phyloP scores from a whole-genome alignment of 1,284 basidiomycete genomes.

The Boletus albobrunnescens region DNA sequence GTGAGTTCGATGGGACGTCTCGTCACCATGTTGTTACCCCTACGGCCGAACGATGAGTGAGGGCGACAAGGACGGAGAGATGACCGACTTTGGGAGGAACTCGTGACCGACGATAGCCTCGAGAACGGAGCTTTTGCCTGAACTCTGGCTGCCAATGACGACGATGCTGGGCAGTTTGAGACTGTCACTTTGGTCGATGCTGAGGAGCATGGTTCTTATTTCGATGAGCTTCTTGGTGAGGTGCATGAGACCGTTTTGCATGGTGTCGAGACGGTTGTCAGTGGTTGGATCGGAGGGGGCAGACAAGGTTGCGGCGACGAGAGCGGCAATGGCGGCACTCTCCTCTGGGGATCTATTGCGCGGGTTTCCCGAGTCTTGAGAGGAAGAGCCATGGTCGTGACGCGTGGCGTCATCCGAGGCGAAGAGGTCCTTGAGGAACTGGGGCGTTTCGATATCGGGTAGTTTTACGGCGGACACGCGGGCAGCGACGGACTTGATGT shows the following conservation, averaged over 20 bases:
- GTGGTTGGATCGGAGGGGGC: slow-evolving; percentile 59
- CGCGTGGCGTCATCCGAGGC: slow-evolving; percentile 37
- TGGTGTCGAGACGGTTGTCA: slow-evolving; percentile 37
- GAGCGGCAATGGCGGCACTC: slow-evolving; percentile 61
- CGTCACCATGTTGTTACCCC: slow-evolving; percentile 99
- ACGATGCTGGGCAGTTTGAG: slow-evolving; percentile 96
- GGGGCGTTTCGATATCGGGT: slow-evolving; percentile 65
- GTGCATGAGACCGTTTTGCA: slow-evolving; percentile 79
- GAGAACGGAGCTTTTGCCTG: slow-evolving; percentile 95
- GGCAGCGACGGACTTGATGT: slow-evolving; percentile 55
- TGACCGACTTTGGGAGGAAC: slow-evolving; percentile 89
- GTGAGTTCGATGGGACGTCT: slow-evolving; percentile 97
- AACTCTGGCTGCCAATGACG: slow-evolving; percentile 97
- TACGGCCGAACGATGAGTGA: slow-evolving; percentile 34
- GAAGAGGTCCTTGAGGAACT: slow-evolving; percentile 71
- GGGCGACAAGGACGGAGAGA: slow-evolving; percentile 1
- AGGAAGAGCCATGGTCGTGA: slow-evolving; percentile 29
- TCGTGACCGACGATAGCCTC: slow-evolving; percentile 98
- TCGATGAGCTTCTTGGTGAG: slow-evolving; percentile 95
- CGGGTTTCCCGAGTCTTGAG: slow-evolving; percentile 24
- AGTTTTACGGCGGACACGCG: slow-evolving; percentile 59
- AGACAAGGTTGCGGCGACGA: slow-evolving; percentile 69
- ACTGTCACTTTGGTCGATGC: slow-evolving; percentile 92
- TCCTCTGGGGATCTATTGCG: slow-evolving; percentile 49
- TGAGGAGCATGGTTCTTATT: slow-evolving; percentile 88